phyloP scores from a whole-genome alignment of 768 basidiomycete genomes.

The Lyophyllum semitale region DNA sequence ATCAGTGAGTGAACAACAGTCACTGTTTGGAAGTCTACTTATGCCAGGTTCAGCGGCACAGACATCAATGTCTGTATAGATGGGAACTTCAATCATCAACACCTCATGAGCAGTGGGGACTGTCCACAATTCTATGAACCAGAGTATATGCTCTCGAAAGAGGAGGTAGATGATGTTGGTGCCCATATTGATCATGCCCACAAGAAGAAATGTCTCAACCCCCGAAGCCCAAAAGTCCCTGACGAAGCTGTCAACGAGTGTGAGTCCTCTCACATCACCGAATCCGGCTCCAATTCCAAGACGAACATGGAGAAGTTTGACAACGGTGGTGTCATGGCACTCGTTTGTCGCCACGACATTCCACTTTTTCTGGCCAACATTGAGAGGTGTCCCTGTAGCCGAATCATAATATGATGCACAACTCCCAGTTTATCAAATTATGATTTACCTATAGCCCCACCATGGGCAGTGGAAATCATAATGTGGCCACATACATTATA shows the following conservation, averaged over 20 bases:
- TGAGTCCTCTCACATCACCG: slow-evolving; percentile 32
- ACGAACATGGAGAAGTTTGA: slow-evolving; percentile 26
- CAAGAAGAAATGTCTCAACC: slow-evolving; percentile 13
- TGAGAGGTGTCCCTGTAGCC: too few species aligned
- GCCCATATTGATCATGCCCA: slow-evolving; percentile 21
- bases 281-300: slow-evolving; percentile 21
- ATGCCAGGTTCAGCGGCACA: slow-evolving; percentile 25
- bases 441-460: too few species aligned
- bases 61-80: slow-evolving; percentile 36
- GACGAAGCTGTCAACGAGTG: slow-evolving; percentile 37
- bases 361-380: slow-evolving; percentile 40
- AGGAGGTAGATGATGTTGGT: slow-evolving; percentile 32
- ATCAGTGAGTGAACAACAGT: slow-evolving; percentile 16
- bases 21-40: not conserved
- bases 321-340: slow-evolving; percentile 35
- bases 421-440: too few species aligned
- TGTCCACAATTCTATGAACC: slow-evolving; percentile 33
- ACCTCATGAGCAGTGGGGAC: slow-evolving; percentile 29
- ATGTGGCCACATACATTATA: too few species aligned
- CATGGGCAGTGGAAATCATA: too few species aligned
- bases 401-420: too few species aligned
- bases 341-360: slow-evolving; percentile 34
- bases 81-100: slow-evolving; percentile 21
- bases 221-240: slow-evolving; percentile 21
- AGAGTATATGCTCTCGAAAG: slow-evolving; percentile 32